Evolutionary conservation across 345 rosid genomes (phyloP).

Genomic region (Ceriops decandra): DNA sequence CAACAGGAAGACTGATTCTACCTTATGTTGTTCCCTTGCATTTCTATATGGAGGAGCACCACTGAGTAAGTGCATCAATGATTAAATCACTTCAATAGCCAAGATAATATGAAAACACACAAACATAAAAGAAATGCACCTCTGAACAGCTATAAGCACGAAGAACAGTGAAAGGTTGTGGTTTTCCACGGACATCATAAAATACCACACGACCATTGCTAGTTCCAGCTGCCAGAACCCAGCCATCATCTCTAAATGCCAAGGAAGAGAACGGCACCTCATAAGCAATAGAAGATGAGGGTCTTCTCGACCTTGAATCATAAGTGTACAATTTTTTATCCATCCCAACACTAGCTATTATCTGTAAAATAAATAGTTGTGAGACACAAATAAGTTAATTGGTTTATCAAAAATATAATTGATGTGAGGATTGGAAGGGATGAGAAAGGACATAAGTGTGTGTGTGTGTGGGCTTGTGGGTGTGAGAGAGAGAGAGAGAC

Average conservation of each 20-base stretch:
- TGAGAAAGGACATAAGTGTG: too few relatives aligned
- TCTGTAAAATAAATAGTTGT: conserved; percentile 43
- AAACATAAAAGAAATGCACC: conserved; percentile 40
- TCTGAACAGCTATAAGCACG: conserved; percentile 86
- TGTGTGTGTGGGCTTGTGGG: too few relatives aligned
- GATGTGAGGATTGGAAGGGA: too few relatives aligned
- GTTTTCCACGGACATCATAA: conserved; percentile 90
- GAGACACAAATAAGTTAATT: conserved; percentile 1
- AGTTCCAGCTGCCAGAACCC: conserved; percentile 90
- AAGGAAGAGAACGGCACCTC: conserved; percentile 98
- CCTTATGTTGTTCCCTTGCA: not conserved
- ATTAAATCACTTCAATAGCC: not conserved
- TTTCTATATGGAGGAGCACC: not conserved
- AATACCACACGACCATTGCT: conserved; percentile 87
- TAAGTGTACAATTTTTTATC: conserved; percentile 91
- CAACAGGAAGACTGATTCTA: not conserved
- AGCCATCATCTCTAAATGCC: conserved; percentile 91
- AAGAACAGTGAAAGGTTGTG: conserved; percentile 82
- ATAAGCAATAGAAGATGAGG: conserved; percentile 64
- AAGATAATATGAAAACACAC: too few relatives aligned
- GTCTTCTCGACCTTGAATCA: conserved; percentile 80
- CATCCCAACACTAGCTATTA: conserved; percentile 87
- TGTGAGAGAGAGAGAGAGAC: conserved; percentile 25
- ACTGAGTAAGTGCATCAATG: not conserved
- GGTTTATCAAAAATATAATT: not conserved